These are phyloP conservation scores for Coprinopsis marcescibilis DNA, from an alignment of 768 basidiomycete genomes.

Conservation along the genomic window DNA sequence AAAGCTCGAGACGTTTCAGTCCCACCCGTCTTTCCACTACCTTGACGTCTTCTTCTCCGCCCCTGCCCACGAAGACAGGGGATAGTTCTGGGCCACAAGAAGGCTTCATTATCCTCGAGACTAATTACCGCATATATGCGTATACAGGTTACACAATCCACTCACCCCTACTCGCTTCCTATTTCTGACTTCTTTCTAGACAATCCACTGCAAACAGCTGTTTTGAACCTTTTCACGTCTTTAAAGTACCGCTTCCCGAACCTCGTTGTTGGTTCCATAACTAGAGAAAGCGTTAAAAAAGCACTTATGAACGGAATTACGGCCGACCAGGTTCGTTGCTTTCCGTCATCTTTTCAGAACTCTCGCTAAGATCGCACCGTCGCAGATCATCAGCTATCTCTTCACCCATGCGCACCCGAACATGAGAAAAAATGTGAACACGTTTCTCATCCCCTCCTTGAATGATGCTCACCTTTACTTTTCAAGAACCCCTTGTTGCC, in stretches of 20 bases:
- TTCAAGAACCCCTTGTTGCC: slow-evolving; percentile 84
- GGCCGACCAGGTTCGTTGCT: slow-evolving; percentile 76
- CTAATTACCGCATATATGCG: slow-evolving; percentile 96
- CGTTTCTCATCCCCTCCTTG: slow-evolving; percentile 17
- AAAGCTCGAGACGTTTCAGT: slow-evolving; percentile 75
- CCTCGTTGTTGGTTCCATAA: slow-evolving; percentile 92
- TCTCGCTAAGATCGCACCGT: too few species aligned
- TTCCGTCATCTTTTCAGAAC: slow-evolving; percentile 14
- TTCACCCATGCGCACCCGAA: slow-evolving; percentile 94
- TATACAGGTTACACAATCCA: slow-evolving; percentile 82
- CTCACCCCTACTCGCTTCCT: slow-evolving; percentile 18
- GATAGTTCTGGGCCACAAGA: slow-evolving; percentile 57
- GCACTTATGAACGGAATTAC: slow-evolving; percentile 94
- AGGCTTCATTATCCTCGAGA: slow-evolving; percentile 95
- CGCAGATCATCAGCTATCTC: slow-evolving; percentile 97
- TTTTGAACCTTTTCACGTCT: slow-evolving; percentile 88
- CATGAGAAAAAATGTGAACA: slow-evolving; percentile 84
- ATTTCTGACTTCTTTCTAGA: slow-evolving; percentile 40
- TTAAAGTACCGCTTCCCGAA: slow-evolving; percentile 95
- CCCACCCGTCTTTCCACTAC: slow-evolving; percentile 95
- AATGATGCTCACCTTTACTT: slow-evolving; percentile 18
- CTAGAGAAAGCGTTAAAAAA: slow-evolving; percentile 91
- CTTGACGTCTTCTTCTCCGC: slow-evolving; percentile 84
- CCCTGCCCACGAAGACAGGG: slow-evolving; percentile 59
- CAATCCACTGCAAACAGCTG: slow-evolving; percentile 93